Conservation (phyloP, 441 rosid genomes). For the Geranium incanum region DNA sequence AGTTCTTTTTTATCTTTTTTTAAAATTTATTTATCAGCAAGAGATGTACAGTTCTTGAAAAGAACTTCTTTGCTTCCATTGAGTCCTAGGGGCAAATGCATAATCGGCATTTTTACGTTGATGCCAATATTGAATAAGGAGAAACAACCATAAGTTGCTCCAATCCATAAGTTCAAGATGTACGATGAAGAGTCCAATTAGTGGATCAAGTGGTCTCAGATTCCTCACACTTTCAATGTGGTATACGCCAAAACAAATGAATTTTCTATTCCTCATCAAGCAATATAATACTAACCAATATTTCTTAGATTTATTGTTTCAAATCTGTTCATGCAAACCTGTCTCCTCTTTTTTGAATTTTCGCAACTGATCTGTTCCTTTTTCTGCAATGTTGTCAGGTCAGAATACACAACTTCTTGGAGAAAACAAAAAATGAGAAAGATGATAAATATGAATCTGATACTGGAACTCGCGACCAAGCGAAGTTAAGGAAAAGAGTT, state of each 20-base stretch:
- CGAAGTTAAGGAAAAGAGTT: conserved; percentile 53
- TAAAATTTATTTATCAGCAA: background rate
- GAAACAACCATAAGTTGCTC: too few relatives aligned
- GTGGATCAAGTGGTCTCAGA: background rate
- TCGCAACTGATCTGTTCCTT: background rate
- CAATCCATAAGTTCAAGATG: background rate
- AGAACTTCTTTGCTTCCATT: background rate
- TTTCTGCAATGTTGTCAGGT: conserved; percentile 40
- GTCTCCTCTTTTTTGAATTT: background rate
- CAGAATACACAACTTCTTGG: conserved; percentile 58
- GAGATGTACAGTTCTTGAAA: background rate
- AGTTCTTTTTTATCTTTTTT: background rate
- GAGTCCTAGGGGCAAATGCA: too few relatives aligned
- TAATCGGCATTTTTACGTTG: too few relatives aligned
- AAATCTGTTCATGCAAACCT: background rate
- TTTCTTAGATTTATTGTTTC: background rate
- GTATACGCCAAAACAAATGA: background rate
- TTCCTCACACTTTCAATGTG: background rate
- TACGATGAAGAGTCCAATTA: background rate
- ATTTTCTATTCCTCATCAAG: background rate
- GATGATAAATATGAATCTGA: conserved; percentile 17
- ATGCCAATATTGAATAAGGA: too few relatives aligned
- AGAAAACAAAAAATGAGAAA: conserved; percentile 56
- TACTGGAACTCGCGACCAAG: conserved; percentile 32
- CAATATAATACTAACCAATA: background rate